A percentile compares a stretch with the other conserved stretches of the same genome.
Conservation (phyloP, 2,329 filamentous ascomycete species). For the Malbranchea cinnamomea region DNA sequence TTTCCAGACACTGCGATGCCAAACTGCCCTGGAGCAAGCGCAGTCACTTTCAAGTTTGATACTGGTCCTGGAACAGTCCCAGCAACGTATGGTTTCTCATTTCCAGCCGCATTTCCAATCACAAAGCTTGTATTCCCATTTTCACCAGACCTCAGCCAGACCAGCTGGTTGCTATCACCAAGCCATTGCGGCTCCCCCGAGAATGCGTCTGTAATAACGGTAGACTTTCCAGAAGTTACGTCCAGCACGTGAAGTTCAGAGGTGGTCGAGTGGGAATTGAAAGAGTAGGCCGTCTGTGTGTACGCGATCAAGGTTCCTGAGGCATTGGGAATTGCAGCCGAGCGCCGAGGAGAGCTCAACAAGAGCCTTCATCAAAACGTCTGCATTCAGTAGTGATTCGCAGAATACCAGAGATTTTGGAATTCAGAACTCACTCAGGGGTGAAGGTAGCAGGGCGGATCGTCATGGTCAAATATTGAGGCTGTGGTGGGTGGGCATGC, state of each 20-base stretch:
- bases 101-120: constrained; percentile 27
- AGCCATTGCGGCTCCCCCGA: constrained; percentile 34
- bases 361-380: constrained; percentile 23
- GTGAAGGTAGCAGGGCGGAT: constrained; percentile 28
- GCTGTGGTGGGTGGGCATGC: too few species aligned
- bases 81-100: constrained; percentile 24
- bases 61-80: constrained; percentile 32
- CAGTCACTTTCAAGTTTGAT: constrained; percentile 31
- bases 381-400: neutral
- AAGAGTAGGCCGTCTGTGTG: constrained; percentile 35
- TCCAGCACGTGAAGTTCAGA: constrained; percentile 33
- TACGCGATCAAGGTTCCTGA: constrained; percentile 33
- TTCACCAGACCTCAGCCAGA: constrained; percentile 32
- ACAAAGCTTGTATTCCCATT: constrained; percentile 34
- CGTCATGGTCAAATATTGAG: too few species aligned
- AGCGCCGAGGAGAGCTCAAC: constrained; percentile 32
- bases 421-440: constrained; percentile 21
- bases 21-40: constrained; percentile 26
- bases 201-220: constrained; percentile 28
- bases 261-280: constrained; percentile 32
- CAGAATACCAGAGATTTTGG: neutral
- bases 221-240: constrained; percentile 25
- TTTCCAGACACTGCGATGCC: constrained; percentile 34
- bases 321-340: constrained; percentile 29
- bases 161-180: constrained; percentile 26